Evolutionary conservation across 2,329 filamentous ascomycete genomes (phyloP), one percentile per base, ranked within the genome.

Genomic region (Scedosporium dehoogii): DNA sequence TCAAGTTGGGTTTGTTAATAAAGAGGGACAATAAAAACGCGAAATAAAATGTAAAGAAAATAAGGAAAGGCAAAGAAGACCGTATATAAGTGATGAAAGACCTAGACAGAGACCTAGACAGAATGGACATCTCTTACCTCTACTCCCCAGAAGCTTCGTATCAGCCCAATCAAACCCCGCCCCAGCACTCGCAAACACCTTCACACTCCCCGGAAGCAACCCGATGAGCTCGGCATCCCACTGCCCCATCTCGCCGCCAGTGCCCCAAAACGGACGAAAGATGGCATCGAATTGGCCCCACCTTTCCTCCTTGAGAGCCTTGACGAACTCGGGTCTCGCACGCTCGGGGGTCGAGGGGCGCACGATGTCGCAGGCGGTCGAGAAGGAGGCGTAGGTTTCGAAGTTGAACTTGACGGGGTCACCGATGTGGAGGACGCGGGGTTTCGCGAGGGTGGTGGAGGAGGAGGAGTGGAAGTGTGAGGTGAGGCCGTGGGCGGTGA

Each of bases 361-460:
- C 59, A 85, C 69, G 25, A 86, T 73, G 14, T 81, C 75, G 67
- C 79, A 84, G 18, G 69, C 71, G 0, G 70, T 57, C 29, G 72
- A 69, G 67, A 83, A 78, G 64, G 73, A 71, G 38, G 71, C 71
- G 67, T 80, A 81, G 0, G 78, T 79, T 1, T 73, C 70, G 0
- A 73, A 76, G 66, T 82, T 81, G 71, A 81, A 82, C 65, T 75
- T 75, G 63, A 81, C 72, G 7, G 78, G 75, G 69, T 92, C 90
- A 65, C 90, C 91, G 73, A 91, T 86, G 75, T 87, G 88, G 67
- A 96, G 82, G 64, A 94, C 86, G 66, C 86, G 82, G 55, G 74
- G 78, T 64, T 73, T 79, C 63, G 16, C 16, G 55, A 3, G 5
- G 67, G 65, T 3, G 67, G 51, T 0, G 69, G 59, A 2, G 55